These are phyloP conservation scores for Scortechinia acanthostroma DNA, from an alignment of 2,329 filamentous ascomycete species.

Conservation along the genomic window DNA sequence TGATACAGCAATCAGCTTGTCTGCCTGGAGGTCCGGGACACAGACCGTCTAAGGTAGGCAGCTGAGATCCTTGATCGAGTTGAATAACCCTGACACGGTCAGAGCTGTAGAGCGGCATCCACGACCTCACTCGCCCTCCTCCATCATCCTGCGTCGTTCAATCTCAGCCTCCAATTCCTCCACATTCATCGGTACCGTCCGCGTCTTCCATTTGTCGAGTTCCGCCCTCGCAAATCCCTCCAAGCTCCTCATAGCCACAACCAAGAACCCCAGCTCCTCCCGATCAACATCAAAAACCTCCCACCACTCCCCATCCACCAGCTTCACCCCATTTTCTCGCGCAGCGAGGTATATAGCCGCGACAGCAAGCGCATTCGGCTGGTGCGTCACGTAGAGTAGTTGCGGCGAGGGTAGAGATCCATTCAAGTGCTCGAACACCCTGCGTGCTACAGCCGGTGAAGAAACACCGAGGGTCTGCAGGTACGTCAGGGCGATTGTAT, in stretches of 20 bases:
- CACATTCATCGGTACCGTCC: background rate
- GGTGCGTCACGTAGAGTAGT: conserved; percentile 57
- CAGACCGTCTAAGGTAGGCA: no score
- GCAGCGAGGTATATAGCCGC: conserved; percentile 60
- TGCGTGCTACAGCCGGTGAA: conserved; percentile 11
- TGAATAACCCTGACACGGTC: no score
- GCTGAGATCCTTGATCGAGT: no score
- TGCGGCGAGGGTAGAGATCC: conserved; percentile 54
- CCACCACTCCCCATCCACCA: conserved; percentile 60
- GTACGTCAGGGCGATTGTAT: conserved; percentile 61
- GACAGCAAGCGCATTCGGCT: conserved; percentile 53
- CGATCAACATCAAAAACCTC: conserved; percentile 65
- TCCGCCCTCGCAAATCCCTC: conserved; percentile 45
- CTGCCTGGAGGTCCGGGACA: no score
- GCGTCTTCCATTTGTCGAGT: conserved; percentile 34
- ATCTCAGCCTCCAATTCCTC: background rate
- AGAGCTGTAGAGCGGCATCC: no score
- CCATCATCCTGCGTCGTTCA: background rate
- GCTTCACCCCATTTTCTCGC: conserved; percentile 45
- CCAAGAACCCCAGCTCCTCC: conserved; percentile 61
- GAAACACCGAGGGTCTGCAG: conserved; percentile 54
- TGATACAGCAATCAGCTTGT: no score
- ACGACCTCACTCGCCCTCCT: conserved; percentile 2
- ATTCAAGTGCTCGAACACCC: conserved; percentile 51
- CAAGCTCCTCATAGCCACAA: conserved; percentile 52